These are phyloP conservation scores for Penicillium sp. DNA, from an alignment of 2,329 filamentous ascomycete species.

Conservation along the genomic window DNA sequence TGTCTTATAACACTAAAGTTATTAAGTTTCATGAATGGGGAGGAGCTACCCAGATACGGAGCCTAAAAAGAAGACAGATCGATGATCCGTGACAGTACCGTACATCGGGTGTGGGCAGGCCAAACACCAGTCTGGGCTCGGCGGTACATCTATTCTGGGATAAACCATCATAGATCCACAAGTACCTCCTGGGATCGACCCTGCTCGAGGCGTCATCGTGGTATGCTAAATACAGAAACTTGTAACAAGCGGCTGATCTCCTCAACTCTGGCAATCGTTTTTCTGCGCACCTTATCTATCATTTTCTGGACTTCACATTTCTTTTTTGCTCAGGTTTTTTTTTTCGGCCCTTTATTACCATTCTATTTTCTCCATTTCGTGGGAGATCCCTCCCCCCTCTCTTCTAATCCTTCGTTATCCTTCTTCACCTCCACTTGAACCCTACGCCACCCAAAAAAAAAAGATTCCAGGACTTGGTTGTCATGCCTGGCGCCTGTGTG, in stretches of 20 bases:
- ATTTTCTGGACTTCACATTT: constrained; percentile 10
- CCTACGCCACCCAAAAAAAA: constrained; percentile 2
- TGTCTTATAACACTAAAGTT: too few relatives aligned
- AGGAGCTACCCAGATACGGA: constrained; percentile 3
- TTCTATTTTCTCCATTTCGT: constrained; percentile 2
- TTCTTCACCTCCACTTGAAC: background rate
- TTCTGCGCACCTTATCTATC: constrained; percentile 22
- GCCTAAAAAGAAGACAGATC: constrained; percentile 26
- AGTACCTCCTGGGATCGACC: constrained; percentile 10
- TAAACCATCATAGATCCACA: background rate
- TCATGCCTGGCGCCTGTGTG: constrained; percentile 40
- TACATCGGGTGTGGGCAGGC: constrained; percentile 6
- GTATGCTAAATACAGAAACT: constrained; percentile 6
- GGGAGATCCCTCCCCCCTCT: background rate
- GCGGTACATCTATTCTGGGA: background rate
- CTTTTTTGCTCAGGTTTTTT: constrained; percentile 3
- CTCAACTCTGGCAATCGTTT: constrained; percentile 14
- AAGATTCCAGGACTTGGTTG: constrained; percentile 17
- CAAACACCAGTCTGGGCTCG: constrained; percentile 7
- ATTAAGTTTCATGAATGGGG: background rate
- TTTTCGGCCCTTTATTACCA: constrained; percentile 4
- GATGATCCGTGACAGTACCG: constrained; percentile 15
- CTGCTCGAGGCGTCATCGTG: constrained; percentile 10
- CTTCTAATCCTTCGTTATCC: constrained; percentile 1
- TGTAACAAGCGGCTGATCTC: constrained; percentile 19